Conservation (phyloP, 2,329 filamentous ascomycete genomes). For the Madurella fahalii region DNA sequence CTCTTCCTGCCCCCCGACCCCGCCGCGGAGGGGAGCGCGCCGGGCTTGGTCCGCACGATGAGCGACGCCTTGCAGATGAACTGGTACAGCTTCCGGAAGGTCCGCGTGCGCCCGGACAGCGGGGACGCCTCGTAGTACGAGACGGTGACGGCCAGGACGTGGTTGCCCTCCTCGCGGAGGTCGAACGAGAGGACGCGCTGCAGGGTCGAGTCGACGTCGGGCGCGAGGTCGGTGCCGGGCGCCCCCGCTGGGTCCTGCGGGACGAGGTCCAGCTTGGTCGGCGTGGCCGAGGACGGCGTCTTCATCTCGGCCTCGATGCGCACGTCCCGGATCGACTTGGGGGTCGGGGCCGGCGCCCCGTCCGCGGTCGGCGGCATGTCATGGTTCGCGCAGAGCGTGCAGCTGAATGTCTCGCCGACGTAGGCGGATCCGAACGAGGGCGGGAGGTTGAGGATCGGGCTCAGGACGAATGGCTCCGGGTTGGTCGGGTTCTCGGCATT, state of each 20-base stretch:
- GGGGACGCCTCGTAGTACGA: conserved; percentile 87
- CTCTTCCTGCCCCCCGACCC: conserved; percentile 29
- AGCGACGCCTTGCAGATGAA: conserved; percentile 89
- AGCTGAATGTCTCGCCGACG: conserved; percentile 91
- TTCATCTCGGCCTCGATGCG: conserved; percentile 92
- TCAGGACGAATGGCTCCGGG: conserved; percentile 54
- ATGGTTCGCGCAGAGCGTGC: conserved; percentile 94
- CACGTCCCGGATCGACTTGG: conserved; percentile 65
- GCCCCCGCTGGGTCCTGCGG: background rate
- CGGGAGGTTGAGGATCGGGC: conserved; percentile 73
- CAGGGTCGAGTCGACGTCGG: conserved; percentile 61
- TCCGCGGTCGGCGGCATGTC: conserved; percentile 46
- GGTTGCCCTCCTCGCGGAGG: conserved; percentile 88
- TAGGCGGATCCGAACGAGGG: conserved; percentile 91
- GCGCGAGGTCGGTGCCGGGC: conserved; percentile 19
- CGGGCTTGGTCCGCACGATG: conserved; percentile 86
- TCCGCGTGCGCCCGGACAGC: conserved; percentile 67
- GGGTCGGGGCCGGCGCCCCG: background rate
- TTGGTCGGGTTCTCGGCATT: conserved; percentile 36
- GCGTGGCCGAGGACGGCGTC: conserved; percentile 57
- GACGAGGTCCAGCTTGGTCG: conserved; percentile 7
- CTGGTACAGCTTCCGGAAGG: conserved; percentile 93
- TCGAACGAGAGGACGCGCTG: conserved; percentile 83
- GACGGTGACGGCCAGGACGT: conserved; percentile 89
- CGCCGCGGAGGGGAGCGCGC: conserved; percentile 47